Percentiles rank a stretch among this genome's conserved stretches.
phyloP scores from a whole-genome alignment of 768 basidiomycete species.

The Collybia mongolica region DNA sequence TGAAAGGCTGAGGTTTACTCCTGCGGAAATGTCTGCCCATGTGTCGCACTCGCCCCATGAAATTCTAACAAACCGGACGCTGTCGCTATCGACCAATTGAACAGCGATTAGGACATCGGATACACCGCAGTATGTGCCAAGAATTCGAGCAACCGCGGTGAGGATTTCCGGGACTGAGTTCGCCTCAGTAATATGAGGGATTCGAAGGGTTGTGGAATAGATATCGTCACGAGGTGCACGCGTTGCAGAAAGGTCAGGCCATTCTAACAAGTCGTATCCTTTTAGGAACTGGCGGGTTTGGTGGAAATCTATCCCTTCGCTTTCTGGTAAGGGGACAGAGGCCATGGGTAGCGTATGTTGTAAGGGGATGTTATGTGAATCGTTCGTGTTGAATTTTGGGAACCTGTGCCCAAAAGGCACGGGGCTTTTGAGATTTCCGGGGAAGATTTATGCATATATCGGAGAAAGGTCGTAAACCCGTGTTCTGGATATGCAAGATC shows the following conservation, averaged over 20 bases:
- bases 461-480: neutral
- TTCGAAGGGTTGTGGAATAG: conserved; percentile 5
- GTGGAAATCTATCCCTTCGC: neutral
- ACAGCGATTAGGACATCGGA: conserved; percentile 28
- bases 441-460: neutral
- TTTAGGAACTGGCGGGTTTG: conserved; percentile 16
- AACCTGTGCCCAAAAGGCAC: neutral
- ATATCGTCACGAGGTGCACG: conserved; percentile 16
- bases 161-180: conserved; percentile 14
- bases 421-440: conserved; percentile 2
- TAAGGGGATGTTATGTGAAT: too few relatives aligned
- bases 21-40: conserved; percentile 18
- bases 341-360: neutral
- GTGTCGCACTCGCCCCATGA: conserved; percentile 20
- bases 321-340: neutral
- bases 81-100: conserved; percentile 5
- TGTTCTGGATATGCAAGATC: neutral
- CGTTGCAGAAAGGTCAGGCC: conserved; percentile 28
- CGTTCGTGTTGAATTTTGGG: neutral
- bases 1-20: neutral
- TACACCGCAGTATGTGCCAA: conserved; percentile 27
- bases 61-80: conserved; percentile 17
- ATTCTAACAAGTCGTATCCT: conserved; percentile 27
- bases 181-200: neutral
- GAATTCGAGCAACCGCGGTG: conserved; percentile 21